Evolutionary conservation across 305 asterid species (phyloP), one percentile per base, ranked within the genome.

Genomic region (Nicotiana rustica): DNA sequence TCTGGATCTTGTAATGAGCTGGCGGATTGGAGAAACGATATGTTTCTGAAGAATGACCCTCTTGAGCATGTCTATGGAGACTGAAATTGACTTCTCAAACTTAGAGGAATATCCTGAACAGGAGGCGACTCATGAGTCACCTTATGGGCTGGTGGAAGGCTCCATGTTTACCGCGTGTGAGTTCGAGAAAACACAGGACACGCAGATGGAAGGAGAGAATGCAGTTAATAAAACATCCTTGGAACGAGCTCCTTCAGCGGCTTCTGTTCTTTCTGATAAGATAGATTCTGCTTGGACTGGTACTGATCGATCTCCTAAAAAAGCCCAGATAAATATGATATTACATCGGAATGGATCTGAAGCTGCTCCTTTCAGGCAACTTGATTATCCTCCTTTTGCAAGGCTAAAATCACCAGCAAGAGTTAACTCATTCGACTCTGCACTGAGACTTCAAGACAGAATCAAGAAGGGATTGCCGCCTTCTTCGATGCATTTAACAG

Each of bases 261-360:
- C 87, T 31, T 89, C 97, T 10, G 87, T 86, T 83, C 94, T 97
- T 67, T 95, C 99, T 21, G 98, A 96, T 82, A 88, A 92, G 87
- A 96, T 96, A 57, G 99, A 96, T 90, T 95, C 90, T 49, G 97
- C 94, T 17, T 96, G 99, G 98, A 90, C 93, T 62, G 99, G 99
- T 84, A 89, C 92, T 52, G 92, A 91, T 78, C 90, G 70, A 73
- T 86, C 86, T 29, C 82, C 86, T n/a, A 67, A 67, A 59, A 85
- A 88, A 25, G 70, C 65, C 55, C 89, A 67, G 80, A 70, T 84
- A 66, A 81, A 77, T 10, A 82, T 14, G 19, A 25, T 67, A 84
- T 29, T 82, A 61, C 77, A 66, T 29, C 82, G 76, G 41, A 91
- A 86, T 66, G 86, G 52, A 31, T 71, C 89, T 4, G 93, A 86